phyloP scores from a whole-genome alignment of 495 filamentous ascomycete genomes.

The Tuber melanosporum region DNA sequence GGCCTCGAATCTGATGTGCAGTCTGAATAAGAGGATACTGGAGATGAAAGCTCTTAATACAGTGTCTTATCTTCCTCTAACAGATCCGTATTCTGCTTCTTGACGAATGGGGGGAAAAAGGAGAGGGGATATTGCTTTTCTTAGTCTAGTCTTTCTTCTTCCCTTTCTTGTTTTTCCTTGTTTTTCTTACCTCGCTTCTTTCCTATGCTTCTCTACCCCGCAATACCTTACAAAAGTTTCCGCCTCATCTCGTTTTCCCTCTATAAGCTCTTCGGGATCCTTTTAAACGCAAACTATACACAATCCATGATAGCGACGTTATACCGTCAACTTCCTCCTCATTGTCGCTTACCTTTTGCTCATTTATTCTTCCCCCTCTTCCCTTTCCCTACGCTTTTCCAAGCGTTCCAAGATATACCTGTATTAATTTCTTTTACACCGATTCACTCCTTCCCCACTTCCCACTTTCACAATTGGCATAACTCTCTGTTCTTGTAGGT shows the following conservation, averaged over 20 bases:
- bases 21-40: not conserved
- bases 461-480: not conserved
- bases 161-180: not conserved
- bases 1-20: not conserved
- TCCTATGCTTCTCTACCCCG: not conserved
- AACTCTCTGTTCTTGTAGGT: not conserved
- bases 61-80: not conserved
- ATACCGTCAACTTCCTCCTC: not conserved
- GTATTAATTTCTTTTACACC: not conserved
- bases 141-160: not conserved
- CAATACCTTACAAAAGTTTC: not conserved
- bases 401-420: not conserved
- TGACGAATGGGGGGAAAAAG: not conserved
- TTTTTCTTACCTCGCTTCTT: not conserved
- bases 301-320: not conserved
- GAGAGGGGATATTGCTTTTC: not conserved
- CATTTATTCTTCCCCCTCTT: not conserved
- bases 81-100: slow-evolving; percentile 9
- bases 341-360: not conserved
- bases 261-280: not conserved
- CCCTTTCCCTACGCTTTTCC: not conserved
- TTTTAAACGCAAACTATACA: not conserved
- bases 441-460: not conserved
- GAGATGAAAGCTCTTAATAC: not conserved
- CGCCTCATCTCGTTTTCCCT: not conserved